These are phyloP conservation scores for Thraustochytrium striatum DNA, from an alignment of 352 stramenopile species.

Conservation along the genomic window DNA sequence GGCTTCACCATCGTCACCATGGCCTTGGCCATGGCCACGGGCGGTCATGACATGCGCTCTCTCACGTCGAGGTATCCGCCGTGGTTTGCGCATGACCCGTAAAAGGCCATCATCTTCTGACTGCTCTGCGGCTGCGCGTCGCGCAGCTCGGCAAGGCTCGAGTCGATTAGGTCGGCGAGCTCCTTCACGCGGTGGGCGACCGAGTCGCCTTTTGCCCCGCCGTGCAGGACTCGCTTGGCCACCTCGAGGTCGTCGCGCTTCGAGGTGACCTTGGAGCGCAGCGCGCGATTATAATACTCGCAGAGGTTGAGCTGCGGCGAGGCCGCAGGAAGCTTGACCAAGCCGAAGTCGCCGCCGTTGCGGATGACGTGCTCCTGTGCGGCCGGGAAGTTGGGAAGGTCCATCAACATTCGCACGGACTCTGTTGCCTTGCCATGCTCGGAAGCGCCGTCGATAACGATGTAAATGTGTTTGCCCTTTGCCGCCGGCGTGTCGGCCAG, in stretches of 20 bases:
- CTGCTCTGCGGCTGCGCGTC: too few relatives aligned
- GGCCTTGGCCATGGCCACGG: too few relatives aligned
- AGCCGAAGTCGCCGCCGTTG: neutral
- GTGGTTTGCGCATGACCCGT: too few relatives aligned
- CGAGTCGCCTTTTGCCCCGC: too few relatives aligned
- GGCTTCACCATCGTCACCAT: too few relatives aligned
- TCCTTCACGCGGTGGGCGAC: too few relatives aligned
- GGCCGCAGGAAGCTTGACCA: neutral
- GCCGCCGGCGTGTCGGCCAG: neutral
- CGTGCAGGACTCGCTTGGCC: neutral
- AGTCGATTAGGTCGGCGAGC: too few relatives aligned
- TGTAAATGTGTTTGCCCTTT: neutral
- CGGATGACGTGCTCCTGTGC: neutral
- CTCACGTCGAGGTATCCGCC: too few relatives aligned
- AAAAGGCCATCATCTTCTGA: too few relatives aligned
- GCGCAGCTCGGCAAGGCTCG: too few relatives aligned
- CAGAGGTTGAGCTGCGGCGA: conserved; percentile 9
- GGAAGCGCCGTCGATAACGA: neutral
- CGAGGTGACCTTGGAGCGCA: neutral
- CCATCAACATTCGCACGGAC: neutral
- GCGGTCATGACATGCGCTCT: too few relatives aligned
- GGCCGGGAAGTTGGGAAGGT: neutral
- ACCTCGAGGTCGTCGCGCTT: neutral
- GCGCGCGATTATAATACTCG: conserved; percentile 2
- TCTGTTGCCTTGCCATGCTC: neutral